phyloP scores from a whole-genome alignment of 1,139 yeast species.

The Geotrichum restrictum region DNA sequence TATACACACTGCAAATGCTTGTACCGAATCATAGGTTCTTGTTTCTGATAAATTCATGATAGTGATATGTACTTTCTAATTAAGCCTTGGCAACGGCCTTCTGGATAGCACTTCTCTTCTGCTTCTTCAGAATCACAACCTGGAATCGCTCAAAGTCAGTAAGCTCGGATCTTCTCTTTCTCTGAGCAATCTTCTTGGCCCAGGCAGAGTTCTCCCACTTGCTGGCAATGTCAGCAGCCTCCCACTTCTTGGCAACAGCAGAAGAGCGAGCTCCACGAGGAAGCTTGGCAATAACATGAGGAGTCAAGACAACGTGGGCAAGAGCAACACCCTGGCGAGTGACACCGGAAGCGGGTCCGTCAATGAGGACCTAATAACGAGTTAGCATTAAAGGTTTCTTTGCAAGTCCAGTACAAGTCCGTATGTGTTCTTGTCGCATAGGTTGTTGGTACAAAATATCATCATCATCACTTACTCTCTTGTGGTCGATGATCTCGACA shows the following conservation, averaged over 20 bases:
- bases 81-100: constrained; percentile 89
- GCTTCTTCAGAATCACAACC: constrained; percentile 94
- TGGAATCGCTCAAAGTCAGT: constrained; percentile 99
- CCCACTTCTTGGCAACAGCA: constrained; percentile 88
- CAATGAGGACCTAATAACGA: constrained; percentile 65
- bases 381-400: neutral
- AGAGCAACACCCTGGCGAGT: constrained; percentile 89
- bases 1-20: too few species aligned
- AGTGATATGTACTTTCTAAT: constrained; percentile 29
- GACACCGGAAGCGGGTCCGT: constrained; percentile 87
- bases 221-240: constrained; percentile 79
- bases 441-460: neutral
- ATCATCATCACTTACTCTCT: constrained; percentile 67
- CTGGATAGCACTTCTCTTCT: constrained; percentile 91
- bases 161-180: constrained; percentile 86
- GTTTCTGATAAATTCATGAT: constrained; percentile 3
- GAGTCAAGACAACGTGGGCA: constrained; percentile 88
- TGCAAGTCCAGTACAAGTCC: neutral
- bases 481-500: constrained; percentile 98
- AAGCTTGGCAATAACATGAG: constrained; percentile 74
- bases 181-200: constrained; percentile 97
- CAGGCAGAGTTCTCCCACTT: constrained; percentile 93
- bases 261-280: constrained; percentile 94
- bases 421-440: neutral
- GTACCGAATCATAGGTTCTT: neutral